Base-by-base conservation (phyloP, 2,329 filamentous ascomycete species). In the Cladophialophora psammophila region DNA sequence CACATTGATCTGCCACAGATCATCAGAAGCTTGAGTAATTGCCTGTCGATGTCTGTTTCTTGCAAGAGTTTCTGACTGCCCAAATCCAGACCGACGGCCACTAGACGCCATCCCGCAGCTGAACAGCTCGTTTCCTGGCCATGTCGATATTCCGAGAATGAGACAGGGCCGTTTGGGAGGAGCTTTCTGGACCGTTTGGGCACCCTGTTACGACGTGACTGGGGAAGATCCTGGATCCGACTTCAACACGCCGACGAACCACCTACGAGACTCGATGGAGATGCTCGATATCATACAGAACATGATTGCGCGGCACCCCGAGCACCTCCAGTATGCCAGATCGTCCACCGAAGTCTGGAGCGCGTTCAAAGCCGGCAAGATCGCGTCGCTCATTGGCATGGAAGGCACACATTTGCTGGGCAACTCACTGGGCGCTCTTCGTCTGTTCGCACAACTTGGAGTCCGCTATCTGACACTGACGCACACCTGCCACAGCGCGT, bases 161-260 rank as follows among this genome's bases (percentile, higher is more conserved):
- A 83, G 86, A 40, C 78, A 87, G 55, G 93, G 94, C 1, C 83
- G 85, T 71, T 87, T 90, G 68, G 93, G 93, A 36, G 94, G 93
- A 62, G 89, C 91, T 12, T 98, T 97, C 77, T 97, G 94, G 94
- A 94, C 90, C 75, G 92, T 95, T 10, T 97, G 85, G 73, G 87
- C 90, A 48, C 87, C 87, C 0, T 97, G 94, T 74, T 93, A 93
- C 0, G 77, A 79, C 87, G 94, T 74, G 87, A 86, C 60, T 84
- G 85, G 3, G 13, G 63, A 63, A 54, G 59, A 61, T 18, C 59
- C 59, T 9, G 59, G 59, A 2, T 6, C 32, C 9, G 59, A 61
- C 31, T 67, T 67, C 65, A 59, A 60, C 60, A 66, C 50, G 7
- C 64, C 64, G 7, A 66, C 64, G 12, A 63, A 66, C 59, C 48